These are phyloP conservation scores for Triticum timopheevii DNA, from an alignment of 176 grass and related monocot genomes.

Conservation along the genomic window DNA sequence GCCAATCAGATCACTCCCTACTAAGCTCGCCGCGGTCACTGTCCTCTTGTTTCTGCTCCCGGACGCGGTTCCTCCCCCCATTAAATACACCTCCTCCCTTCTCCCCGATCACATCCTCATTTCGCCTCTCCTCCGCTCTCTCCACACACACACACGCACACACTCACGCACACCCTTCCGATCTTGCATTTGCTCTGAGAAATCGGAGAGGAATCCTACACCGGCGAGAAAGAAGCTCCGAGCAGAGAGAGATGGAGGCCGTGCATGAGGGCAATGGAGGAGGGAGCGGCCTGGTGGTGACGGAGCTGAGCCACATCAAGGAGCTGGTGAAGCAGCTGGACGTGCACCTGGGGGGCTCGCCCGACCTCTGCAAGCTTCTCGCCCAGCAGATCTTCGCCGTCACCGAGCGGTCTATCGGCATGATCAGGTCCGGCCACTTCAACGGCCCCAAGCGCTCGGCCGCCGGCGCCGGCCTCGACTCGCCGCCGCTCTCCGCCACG, in stretches of 20 bases:
- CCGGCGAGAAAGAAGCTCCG: neutral
- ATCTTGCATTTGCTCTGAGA: neutral
- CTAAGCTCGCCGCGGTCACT: constrained; percentile 7
- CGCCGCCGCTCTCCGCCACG: constrained; percentile 10
- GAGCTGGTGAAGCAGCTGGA: constrained; percentile 59
- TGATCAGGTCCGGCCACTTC: constrained; percentile 33
- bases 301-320: constrained; percentile 59
- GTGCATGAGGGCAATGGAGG: constrained; percentile 26
- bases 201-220: neutral
- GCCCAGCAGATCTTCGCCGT: constrained; percentile 37
- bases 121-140: neutral
- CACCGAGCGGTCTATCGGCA: constrained; percentile 52
- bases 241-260: constrained; percentile 22
- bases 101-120: neutral
- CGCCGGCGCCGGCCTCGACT: neutral
- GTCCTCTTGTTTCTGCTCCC: neutral
- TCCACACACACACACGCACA: neutral
- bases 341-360: constrained; percentile 30
- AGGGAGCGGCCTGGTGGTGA: constrained; percentile 34
- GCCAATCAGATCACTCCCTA: constrained; percentile 5
- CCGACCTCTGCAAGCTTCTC: constrained; percentile 42
- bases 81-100: neutral
- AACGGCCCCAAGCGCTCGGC: constrained; percentile 1
- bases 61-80: constrained; percentile 15
- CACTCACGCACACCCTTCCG: neutral